phyloP scores from a whole-genome alignment of 2,329 filamentous ascomycete genomes.

The Fusarium mangiferae region DNA sequence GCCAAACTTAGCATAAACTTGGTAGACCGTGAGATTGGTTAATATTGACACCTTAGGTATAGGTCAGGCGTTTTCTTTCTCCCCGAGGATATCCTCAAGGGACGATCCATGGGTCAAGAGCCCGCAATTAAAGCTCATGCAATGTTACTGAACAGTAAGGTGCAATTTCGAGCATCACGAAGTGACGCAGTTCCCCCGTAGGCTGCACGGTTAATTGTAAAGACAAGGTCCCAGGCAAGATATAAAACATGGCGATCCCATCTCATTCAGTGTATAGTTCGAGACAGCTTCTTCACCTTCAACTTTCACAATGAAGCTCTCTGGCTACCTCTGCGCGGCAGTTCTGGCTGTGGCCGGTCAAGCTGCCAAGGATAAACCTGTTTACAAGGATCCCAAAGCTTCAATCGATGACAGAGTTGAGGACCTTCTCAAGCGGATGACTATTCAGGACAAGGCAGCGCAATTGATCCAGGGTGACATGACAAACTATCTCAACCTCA shows the following conservation, averaged over 20 bases:
- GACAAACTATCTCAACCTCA: slow-evolving; percentile 78
- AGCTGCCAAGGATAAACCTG: slow-evolving; percentile 47
- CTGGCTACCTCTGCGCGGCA: slow-evolving; percentile 36
- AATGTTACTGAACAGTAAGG: neutral
- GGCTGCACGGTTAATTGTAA: slow-evolving; percentile 37
- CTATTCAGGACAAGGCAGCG: slow-evolving; percentile 76
- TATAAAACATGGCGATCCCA: slow-evolving; percentile 32
- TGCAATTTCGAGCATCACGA: neutral
- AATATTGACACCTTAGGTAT: no score
- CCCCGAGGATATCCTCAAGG: neutral
- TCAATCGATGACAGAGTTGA: slow-evolving; percentile 71
- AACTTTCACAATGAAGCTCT: slow-evolving; percentile 45
- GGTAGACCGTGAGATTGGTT: no score
- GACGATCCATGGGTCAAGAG: neutral
- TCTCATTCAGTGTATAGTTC: neutral
- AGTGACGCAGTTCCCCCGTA: neutral
- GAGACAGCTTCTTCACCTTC: slow-evolving; percentile 8
- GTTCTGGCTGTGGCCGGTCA: slow-evolving; percentile 38
- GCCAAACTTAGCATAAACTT: no score
- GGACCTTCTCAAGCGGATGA: slow-evolving; percentile 78
- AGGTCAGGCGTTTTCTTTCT: no score
- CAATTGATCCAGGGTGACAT: slow-evolving; percentile 78
- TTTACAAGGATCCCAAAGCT: slow-evolving; percentile 73
- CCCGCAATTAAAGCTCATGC: slow-evolving; percentile 1
- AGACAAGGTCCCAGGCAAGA: neutral